A percentile compares a stretch with the other conserved stretches of the same genome.
Conservation (phyloP, 768 basidiomycete species). For the Russula compacta region DNA sequence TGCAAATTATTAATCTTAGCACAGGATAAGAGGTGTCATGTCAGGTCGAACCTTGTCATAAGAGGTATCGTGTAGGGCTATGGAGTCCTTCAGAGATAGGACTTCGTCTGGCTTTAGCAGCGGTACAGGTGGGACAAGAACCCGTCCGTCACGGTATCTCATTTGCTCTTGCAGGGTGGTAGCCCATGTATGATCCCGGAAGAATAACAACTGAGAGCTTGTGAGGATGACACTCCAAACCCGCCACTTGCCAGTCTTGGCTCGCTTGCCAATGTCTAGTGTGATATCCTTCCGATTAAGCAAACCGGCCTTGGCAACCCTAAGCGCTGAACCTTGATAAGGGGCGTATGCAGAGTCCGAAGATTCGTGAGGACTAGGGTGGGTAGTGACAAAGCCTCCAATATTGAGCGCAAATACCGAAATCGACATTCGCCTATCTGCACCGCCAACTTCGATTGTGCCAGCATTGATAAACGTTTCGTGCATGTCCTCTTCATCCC, state of each 20-base stretch:
- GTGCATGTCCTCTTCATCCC: slow-evolving; percentile 60
- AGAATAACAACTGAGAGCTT: slow-evolving; percentile 84
- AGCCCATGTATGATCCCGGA: slow-evolving; percentile 62
- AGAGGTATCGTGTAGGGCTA: slow-evolving; percentile 73
- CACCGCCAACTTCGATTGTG: slow-evolving; percentile 45
- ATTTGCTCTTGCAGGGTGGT: slow-evolving; percentile 37
- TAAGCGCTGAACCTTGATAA: slow-evolving; percentile 40
- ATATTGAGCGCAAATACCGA: slow-evolving; percentile 36
- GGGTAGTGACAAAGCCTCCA: slow-evolving; percentile 27
- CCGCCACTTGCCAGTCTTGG: slow-evolving; percentile 79
- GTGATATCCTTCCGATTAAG: slow-evolving; percentile 78
- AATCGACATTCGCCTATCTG: slow-evolving; percentile 29
- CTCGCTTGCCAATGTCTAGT: slow-evolving; percentile 66
- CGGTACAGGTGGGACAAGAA: slow-evolving; percentile 32
- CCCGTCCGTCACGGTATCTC: slow-evolving; percentile 27
- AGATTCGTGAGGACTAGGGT: slow-evolving; percentile 22
- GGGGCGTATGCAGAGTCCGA: slow-evolving; percentile 24
- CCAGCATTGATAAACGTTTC: slow-evolving; percentile 52
- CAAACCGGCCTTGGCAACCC: slow-evolving; percentile 71
- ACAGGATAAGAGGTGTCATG: background rate
- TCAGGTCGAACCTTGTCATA: slow-evolving; percentile 58
- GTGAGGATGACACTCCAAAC: slow-evolving; percentile 79
- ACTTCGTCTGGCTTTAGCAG: slow-evolving; percentile 78
- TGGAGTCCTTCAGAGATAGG: slow-evolving; percentile 61
- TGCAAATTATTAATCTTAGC: background rate